A percentile compares a stretch with the other conserved stretches of the same genome.
These are phyloP conservation scores for Populus alba DNA, from an alignment of 345 rosid species.

Conservation along the genomic window DNA sequence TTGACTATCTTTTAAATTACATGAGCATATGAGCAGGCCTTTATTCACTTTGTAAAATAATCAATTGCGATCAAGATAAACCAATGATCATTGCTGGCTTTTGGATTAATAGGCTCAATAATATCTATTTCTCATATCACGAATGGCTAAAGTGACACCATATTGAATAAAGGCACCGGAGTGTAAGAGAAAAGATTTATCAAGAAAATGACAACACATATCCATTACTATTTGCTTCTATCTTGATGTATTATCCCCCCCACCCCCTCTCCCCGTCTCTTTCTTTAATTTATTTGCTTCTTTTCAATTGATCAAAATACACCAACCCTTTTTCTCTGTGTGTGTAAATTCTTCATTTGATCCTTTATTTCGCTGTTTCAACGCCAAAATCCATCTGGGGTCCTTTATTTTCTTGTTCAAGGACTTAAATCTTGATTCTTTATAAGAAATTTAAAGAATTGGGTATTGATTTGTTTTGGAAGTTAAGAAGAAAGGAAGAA, in stretches of 20 bases:
- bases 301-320: neutral
- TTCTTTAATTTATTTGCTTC: neutral
- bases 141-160: no score
- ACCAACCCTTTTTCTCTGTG: constrained; percentile 1
- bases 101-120: no score
- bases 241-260: neutral
- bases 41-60: no score
- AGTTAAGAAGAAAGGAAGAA: neutral
- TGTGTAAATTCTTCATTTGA: neutral
- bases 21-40: no score
- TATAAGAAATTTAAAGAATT: neutral
- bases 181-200: no score
- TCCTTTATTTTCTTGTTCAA: neutral
- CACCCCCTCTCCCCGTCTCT: no score
- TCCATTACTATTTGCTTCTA: neutral
- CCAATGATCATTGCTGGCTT: no score
- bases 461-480: neutral
- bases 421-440: neutral
- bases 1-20: no score
- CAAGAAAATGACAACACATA: constrained; percentile 7
- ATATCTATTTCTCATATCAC: no score
- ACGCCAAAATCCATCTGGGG: neutral
- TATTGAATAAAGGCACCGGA: no score
- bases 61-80: no score
- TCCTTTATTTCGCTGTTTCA: neutral